Percentiles rank a stretch among this genome's conserved stretches.
These are phyloP conservation scores for Lentinus brumalis DNA, from an alignment of 768 basidiomycete species.

Conservation along the genomic window DNA sequence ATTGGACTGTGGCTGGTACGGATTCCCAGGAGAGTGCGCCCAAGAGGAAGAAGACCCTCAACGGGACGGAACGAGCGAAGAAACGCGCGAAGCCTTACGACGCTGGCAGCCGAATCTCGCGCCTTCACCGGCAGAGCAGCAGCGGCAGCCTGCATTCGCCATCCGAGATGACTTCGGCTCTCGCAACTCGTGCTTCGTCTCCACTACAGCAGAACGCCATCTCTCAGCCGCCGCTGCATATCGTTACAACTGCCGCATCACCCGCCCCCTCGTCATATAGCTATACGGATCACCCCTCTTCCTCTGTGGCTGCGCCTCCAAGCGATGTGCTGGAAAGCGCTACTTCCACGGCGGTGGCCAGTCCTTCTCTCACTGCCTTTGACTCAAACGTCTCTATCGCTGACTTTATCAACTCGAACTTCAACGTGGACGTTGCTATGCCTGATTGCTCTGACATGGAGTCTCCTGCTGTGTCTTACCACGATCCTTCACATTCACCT, in stretches of 20 bases:
- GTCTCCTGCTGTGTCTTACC: constrained; percentile 10
- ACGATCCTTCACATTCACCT: constrained; percentile 7
- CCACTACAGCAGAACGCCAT: constrained; percentile 24
- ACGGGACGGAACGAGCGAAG: constrained; percentile 38
- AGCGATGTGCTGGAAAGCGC: constrained; percentile 7
- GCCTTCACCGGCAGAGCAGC: constrained; percentile 31
- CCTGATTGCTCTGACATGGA: constrained; percentile 19
- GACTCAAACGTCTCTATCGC: constrained; percentile 10
- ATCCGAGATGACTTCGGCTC: constrained; percentile 29
- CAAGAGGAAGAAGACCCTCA: constrained; percentile 47
- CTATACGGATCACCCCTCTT: neutral
- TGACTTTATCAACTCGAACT: constrained; percentile 14
- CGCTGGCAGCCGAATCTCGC: constrained; percentile 30
- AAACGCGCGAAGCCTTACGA: constrained; percentile 77
- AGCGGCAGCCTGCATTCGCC: constrained; percentile 33
- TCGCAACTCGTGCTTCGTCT: constrained; percentile 34
- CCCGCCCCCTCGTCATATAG: constrained; percentile 4
- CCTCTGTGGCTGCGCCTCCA: neutral
- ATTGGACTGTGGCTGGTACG: constrained; percentile 16
- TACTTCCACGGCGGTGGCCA: constrained; percentile 10
- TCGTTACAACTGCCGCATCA: neutral
- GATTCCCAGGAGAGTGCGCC: constrained; percentile 35
- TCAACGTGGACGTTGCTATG: constrained; percentile 27
- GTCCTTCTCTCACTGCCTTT: constrained; percentile 11
- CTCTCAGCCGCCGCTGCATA: neutral